These are phyloP conservation scores for Anastatica hierochuntica DNA, from an alignment of 345 rosid species.

Conservation along the genomic window DNA sequence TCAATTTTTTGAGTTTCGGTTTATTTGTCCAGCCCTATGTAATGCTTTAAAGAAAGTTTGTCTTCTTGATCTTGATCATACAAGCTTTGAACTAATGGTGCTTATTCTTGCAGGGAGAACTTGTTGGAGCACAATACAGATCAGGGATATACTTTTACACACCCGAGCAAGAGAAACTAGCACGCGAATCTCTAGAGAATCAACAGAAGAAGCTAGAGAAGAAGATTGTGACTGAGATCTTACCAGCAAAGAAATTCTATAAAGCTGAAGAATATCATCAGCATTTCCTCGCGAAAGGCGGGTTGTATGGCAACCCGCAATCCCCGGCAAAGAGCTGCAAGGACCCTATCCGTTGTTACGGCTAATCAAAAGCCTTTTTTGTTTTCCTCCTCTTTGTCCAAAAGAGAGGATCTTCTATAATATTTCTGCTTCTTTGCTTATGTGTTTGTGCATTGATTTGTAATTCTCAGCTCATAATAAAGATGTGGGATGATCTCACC, in stretches of 20 bases:
- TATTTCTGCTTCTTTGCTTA: no score
- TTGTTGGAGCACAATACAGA: slow-evolving; percentile 82
- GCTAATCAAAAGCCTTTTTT: slow-evolving; percentile 26
- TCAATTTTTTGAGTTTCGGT: no score
- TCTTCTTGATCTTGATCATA: not conserved
- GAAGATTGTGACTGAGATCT: slow-evolving; percentile 70
- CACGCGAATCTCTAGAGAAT: slow-evolving; percentile 50
- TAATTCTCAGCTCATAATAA: no score
- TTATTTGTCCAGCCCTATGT: no score
- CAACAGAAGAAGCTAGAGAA: slow-evolving; percentile 48
- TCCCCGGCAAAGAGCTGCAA: slow-evolving; percentile 79
- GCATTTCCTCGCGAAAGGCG: slow-evolving; percentile 84
- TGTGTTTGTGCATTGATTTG: no score
- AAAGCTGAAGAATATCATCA: slow-evolving; percentile 92
- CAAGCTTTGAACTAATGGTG: not conserved
- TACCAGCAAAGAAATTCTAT: slow-evolving; percentile 86
- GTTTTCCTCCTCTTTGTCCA: not conserved
- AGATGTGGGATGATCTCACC: no score
- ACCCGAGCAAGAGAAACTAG: slow-evolving; percentile 73
- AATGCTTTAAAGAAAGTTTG: not conserved
- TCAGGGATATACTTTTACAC: slow-evolving; percentile 72
- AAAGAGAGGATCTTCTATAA: no score
- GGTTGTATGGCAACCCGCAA: slow-evolving; percentile 65
- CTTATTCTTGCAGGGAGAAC: slow-evolving; percentile 81
- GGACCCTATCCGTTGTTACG: slow-evolving; percentile 84